Percentiles rank a stretch among this genome's conserved stretches.
These are phyloP conservation scores for Kluyveromyces marxianus DNA, from an alignment of 1,139 yeast genomes.

Conservation along the genomic window DNA sequence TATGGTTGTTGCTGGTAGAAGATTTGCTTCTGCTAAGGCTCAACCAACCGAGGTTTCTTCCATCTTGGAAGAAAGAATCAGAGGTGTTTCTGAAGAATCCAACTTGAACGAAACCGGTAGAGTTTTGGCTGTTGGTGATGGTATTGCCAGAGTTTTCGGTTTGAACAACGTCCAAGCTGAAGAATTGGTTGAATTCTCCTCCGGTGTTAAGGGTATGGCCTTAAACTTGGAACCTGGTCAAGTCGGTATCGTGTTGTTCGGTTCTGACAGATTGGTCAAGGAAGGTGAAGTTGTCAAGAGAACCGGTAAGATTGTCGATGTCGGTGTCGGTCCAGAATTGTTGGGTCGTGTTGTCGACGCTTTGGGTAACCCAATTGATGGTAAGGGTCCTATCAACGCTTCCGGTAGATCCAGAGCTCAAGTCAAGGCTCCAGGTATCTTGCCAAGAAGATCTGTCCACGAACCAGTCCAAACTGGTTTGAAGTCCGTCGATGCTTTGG, in stretches of 20 bases:
- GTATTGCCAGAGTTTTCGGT: constrained; percentile 99
- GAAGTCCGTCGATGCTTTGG: constrained; percentile 97
- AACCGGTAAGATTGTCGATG: constrained; percentile 99
- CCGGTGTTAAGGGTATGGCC: constrained; percentile 99
- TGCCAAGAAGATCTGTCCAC: constrained; percentile 97
- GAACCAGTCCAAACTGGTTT: constrained; percentile 99
- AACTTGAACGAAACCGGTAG: constrained; percentile 99
- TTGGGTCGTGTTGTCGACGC: constrained; percentile 99
- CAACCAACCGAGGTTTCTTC: constrained; percentile 99
- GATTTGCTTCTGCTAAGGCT: constrained; percentile 95
- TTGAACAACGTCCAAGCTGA: constrained; percentile 99
- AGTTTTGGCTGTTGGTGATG: constrained; percentile 99
- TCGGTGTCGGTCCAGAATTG: constrained; percentile 97
- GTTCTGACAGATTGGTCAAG: constrained; percentile 97
- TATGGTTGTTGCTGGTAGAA: constrained; percentile 54
- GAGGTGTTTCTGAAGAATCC: constrained; percentile 97
- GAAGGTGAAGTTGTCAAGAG: constrained; percentile 99
- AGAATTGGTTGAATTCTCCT: constrained; percentile 98
- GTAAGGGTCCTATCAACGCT: constrained; percentile 96
- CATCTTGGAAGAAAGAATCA: constrained; percentile 97
- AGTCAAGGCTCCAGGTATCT: constrained; percentile 99
- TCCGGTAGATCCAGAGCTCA: constrained; percentile 88
- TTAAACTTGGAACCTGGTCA: constrained; percentile 99
- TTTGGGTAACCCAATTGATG: constrained; percentile 98
- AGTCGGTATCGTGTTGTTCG: constrained; percentile 99